These are phyloP conservation scores for Bipolaris gigantea DNA, from an alignment of 2,329 filamentous ascomycete genomes.

Conservation along the genomic window DNA sequence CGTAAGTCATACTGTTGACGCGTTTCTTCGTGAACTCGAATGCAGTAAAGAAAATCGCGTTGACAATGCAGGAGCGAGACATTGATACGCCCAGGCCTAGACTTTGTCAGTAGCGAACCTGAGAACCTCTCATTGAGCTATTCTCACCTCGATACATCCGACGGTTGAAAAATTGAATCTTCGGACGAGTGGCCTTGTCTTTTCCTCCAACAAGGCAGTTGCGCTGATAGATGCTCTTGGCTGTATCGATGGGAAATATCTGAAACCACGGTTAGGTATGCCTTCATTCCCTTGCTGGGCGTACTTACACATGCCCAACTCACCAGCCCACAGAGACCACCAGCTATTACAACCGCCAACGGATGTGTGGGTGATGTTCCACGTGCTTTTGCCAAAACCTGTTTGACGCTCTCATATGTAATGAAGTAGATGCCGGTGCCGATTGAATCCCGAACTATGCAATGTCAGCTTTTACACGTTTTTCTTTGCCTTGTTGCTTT, in stretches of 20 bases:
- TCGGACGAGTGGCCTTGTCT: conserved; percentile 60
- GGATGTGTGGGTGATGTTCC: conserved; percentile 75
- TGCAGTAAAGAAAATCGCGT: conserved; percentile 86
- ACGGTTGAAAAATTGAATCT: conserved; percentile 75
- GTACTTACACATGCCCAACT: conserved; percentile 76
- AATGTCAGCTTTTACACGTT: conserved; percentile 16
- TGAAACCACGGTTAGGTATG: conserved; percentile 23
- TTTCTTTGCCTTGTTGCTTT: neutral
- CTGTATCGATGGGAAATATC: conserved; percentile 71
- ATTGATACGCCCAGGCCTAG: conserved; percentile 75
- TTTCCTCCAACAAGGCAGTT: conserved; percentile 72
- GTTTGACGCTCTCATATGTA: conserved; percentile 85
- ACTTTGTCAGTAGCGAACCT: neutral
- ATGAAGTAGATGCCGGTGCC: conserved; percentile 86
- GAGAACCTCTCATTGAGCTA: neutral
- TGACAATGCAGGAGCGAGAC: conserved; percentile 78
- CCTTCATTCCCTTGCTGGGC: neutral
- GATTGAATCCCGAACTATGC: conserved; percentile 74
- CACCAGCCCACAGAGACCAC: conserved; percentile 78
- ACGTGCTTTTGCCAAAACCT: conserved; percentile 74
- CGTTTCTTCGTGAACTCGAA: conserved; percentile 78
- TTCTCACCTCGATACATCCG: conserved; percentile 74
- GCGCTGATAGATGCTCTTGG: conserved; percentile 83
- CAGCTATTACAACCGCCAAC: conserved; percentile 75
- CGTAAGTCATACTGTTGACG: conserved; percentile 49